These are phyloP conservation scores for Ophiostoma australiae DNA, from an alignment of 2,329 filamentous ascomycete genomes.

Conservation along the genomic window DNA sequence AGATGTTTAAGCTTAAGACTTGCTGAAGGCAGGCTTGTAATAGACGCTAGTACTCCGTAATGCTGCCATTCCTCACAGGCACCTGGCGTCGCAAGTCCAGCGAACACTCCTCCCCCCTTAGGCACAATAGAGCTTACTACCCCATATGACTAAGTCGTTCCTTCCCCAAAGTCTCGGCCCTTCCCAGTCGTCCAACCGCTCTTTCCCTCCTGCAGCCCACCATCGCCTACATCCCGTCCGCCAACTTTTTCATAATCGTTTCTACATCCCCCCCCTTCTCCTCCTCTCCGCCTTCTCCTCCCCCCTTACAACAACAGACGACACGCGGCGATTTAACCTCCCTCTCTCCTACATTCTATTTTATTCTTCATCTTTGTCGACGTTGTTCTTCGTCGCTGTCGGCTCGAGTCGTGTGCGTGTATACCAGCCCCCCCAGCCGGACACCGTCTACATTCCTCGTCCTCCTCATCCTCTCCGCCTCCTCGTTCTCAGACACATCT, in stretches of 20 bases:
- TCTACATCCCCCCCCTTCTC: slow-evolving; percentile 10
- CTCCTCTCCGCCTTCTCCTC: slow-evolving; percentile 15
- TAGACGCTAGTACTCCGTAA: not conserved
- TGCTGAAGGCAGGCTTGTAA: not conserved
- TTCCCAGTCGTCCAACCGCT: slow-evolving; percentile 16
- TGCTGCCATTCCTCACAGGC: not conserved
- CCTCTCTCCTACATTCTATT: not conserved
- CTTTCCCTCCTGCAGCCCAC: slow-evolving; percentile 17
- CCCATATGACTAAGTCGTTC: not conserved
- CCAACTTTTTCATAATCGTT: slow-evolving; percentile 18
- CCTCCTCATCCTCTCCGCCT: not conserved
- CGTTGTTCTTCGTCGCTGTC: not conserved
- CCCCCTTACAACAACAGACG: not conserved
- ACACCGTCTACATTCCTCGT: not conserved
- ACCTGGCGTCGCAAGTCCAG: not conserved
- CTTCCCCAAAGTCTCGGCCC: slow-evolving; percentile 15
- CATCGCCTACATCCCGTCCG: slow-evolving; percentile 18
- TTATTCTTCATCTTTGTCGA: not conserved
- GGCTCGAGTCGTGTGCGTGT: not conserved
- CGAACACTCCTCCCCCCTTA: not conserved
- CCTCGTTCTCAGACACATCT: not conserved
- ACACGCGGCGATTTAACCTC: not conserved
- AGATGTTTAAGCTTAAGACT: not conserved
- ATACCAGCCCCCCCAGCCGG: not conserved
- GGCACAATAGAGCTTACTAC: not conserved